Evolutionary conservation across 345 rosid genomes (phyloP).

Genomic region (Gossypium mustelinum): DNA sequence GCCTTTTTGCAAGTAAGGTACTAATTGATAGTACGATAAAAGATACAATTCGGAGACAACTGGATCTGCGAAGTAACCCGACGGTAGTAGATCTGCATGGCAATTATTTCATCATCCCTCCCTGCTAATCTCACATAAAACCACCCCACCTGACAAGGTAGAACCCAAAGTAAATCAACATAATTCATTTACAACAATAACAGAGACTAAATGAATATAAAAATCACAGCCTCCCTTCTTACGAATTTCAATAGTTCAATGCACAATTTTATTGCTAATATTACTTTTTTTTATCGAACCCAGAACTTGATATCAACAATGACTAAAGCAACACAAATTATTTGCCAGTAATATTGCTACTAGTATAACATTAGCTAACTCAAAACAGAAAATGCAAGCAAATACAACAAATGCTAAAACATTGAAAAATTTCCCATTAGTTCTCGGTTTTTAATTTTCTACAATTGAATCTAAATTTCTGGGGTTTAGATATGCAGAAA

Average conservation of each 20-base stretch:
- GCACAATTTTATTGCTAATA: neutral
- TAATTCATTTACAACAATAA: neutral
- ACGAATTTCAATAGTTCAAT: neutral
- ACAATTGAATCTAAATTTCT: neutral
- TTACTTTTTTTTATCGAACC: neutral
- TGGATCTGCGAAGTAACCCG: slow-evolving; percentile 23
- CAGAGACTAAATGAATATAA: neutral
- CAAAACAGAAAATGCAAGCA: neutral
- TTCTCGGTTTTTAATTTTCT: neutral
- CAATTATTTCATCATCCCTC: slow-evolving; percentile 25
- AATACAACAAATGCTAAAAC: neutral
- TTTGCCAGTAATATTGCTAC: neutral
- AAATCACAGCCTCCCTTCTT: neutral
- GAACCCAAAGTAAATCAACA: slow-evolving; percentile 11
- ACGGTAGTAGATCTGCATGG: slow-evolving; percentile 32
- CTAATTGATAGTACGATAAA: slow-evolving; percentile 18
- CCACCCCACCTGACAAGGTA: slow-evolving; percentile 6
- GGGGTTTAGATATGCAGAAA: neutral
- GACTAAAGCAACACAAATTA: too few species aligned
- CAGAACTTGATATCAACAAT: too few species aligned
- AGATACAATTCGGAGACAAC: slow-evolving; percentile 22
- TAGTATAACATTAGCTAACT: neutral
- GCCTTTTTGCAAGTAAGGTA: slow-evolving; percentile 18
- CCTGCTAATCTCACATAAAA: slow-evolving; percentile 10
- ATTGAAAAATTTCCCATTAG: neutral